These are phyloP conservation scores for Rhizoclosmatium globosum DNA, from an alignment of 192 early-diverging fungal genomes.

Conservation along the genomic window DNA sequence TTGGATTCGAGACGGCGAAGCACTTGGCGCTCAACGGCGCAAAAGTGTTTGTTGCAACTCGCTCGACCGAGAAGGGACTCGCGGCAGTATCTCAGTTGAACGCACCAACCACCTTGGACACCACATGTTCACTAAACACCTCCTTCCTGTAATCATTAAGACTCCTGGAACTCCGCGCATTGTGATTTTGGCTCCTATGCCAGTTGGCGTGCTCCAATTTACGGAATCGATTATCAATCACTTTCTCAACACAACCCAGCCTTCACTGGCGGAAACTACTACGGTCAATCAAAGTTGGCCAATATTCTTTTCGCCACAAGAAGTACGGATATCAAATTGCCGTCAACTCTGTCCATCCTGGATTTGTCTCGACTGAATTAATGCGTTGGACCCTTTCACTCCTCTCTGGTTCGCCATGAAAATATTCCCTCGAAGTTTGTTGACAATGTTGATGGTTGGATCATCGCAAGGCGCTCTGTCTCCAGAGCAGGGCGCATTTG, in stretches of 20 bases:
- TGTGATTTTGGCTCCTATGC: not conserved
- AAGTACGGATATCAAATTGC: not conserved
- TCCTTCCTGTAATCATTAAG: constrained; percentile 26
- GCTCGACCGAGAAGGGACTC: constrained; percentile 12
- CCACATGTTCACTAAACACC: constrained; percentile 47
- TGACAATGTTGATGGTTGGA: too few relatives aligned
- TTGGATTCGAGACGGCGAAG: constrained; percentile 39
- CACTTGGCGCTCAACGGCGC: constrained; percentile 29
- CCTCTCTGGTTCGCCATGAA: not conserved
- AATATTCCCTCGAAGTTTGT: not conserved
- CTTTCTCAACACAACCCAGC: not conserved
- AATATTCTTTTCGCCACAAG: constrained; percentile 52
- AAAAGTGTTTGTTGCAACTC: constrained; percentile 36
- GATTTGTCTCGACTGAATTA: not conserved
- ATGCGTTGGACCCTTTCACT: not conserved
- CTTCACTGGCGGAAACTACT: constrained; percentile 12
- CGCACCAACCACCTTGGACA: constrained; percentile 55
- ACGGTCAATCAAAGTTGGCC: constrained; percentile 60
- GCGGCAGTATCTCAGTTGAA: constrained; percentile 36
- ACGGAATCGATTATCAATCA: not conserved
- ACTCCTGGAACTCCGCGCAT: not conserved
- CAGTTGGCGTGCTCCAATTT: not conserved
- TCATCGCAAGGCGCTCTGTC: not conserved
- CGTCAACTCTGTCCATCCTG: not conserved
- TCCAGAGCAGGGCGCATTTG: not conserved